These are phyloP conservation scores for Xylaria nigripes DNA, from an alignment of 495 filamentous ascomycete genomes.

Conservation along the genomic window DNA sequence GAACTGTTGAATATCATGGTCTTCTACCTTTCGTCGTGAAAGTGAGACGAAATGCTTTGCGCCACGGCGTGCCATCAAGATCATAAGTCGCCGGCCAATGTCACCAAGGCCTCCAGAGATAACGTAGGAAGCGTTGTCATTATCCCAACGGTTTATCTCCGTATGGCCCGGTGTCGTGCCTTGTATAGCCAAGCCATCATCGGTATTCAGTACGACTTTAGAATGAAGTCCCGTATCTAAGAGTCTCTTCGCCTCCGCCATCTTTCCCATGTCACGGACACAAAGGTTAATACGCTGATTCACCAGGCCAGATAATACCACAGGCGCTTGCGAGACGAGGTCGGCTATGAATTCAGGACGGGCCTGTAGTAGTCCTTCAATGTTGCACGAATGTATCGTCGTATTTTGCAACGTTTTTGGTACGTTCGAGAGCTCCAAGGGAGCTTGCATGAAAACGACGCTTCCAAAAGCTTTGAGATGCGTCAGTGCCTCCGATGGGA, in stretches of 20 bases:
- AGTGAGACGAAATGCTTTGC: slow-evolving; percentile 1
- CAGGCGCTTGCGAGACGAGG: neutral
- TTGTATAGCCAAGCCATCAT: neutral
- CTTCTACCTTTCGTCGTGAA: neutral
- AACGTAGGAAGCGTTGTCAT: neutral
- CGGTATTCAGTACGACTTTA: neutral
- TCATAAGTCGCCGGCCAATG: slow-evolving; percentile 1
- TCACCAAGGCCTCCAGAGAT: slow-evolving; percentile 4
- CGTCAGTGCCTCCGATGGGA: neutral
- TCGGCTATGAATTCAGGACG: neutral
- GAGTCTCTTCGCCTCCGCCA: neutral
- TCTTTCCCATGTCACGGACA: neutral
- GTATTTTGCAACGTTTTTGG: neutral
- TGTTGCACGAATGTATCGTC: neutral
- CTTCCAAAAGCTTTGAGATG: neutral
- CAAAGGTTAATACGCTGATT: neutral
- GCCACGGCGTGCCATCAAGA: slow-evolving; percentile 4
- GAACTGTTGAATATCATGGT: neutral
- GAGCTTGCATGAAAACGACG: neutral
- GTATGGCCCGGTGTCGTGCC: neutral
- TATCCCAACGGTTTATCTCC: neutral
- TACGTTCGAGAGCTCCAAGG: neutral
- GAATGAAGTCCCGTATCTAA: neutral
- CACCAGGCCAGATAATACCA: neutral
- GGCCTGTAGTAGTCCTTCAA: neutral